phyloP scores from a whole-genome alignment of 1,139 yeast genomes.

The Geotrichum citri-aurantii region DNA sequence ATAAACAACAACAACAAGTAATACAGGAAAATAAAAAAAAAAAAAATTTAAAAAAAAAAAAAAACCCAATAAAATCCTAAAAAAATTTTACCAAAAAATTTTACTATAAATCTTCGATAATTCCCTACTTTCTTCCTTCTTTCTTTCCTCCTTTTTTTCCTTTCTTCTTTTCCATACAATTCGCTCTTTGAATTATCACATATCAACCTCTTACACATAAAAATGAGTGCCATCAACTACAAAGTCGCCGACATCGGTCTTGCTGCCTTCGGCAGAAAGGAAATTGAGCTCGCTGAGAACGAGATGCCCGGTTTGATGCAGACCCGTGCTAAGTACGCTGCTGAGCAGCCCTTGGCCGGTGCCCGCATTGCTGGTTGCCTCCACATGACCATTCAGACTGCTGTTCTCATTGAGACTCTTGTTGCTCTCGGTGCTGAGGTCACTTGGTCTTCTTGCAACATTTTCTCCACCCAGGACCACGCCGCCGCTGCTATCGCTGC shows the following conservation, averaged over 20 bases:
- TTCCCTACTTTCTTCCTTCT: neutral
- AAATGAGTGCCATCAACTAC: slow-evolving; percentile 48
- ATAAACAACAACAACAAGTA: neutral
- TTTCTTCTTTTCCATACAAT: slow-evolving; percentile 3
- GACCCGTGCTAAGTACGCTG: slow-evolving; percentile 90
- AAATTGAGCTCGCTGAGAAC: slow-evolving; percentile 97
- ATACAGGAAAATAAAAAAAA: neutral
- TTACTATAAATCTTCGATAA: neutral
- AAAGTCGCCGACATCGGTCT: slow-evolving; percentile 98
- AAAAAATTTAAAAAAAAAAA: neutral
- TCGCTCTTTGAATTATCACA: neutral
- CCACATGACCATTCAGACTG: slow-evolving; percentile 99
- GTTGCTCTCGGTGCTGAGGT: slow-evolving; percentile 99
- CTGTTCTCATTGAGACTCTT: slow-evolving; percentile 96
- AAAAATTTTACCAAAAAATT: neutral
- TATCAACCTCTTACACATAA: slow-evolving; percentile 8
- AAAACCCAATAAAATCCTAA: neutral
- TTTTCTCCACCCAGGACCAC: slow-evolving; percentile 98
- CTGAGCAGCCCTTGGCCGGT: slow-evolving; percentile 92
- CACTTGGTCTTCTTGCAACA: slow-evolving; percentile 99
- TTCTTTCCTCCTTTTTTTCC: neutral
- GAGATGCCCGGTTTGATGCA: slow-evolving; percentile 99
- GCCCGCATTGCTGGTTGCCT: slow-evolving; percentile 99
- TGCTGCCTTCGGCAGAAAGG: slow-evolving; percentile 99
- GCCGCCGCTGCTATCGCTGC: slow-evolving; percentile 99